Conservation (phyloP, 257 asterid species). For the Parsonsia alboflavescens region DNA sequence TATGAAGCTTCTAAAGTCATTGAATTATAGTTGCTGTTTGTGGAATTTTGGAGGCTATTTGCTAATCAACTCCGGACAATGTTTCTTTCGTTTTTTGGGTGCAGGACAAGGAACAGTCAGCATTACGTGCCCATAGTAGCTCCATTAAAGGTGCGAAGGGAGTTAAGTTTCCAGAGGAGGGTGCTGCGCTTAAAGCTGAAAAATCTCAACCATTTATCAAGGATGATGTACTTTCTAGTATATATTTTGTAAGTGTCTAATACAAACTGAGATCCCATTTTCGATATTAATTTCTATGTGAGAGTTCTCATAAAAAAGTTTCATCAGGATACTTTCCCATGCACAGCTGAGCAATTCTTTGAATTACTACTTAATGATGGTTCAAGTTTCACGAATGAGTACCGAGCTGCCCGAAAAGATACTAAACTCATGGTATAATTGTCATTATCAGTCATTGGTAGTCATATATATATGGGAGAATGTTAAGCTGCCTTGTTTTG, state of each 20-base stretch:
- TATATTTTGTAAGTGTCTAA: constrained; percentile 49
- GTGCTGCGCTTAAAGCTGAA: constrained; percentile 30
- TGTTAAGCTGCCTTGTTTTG: not conserved
- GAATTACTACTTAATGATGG: constrained; percentile 63
- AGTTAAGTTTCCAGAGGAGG: constrained; percentile 45
- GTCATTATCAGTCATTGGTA: not conserved
- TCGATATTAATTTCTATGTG: constrained; percentile 4
- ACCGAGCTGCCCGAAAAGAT: constrained; percentile 68
- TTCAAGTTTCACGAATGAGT: constrained; percentile 73
- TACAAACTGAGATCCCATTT: constrained; percentile 3
- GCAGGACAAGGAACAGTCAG: constrained; percentile 78
- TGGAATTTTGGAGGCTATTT: not conserved
- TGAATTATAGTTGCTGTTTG: not conserved
- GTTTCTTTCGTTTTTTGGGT: constrained; percentile 1
- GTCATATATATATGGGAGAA: not conserved
- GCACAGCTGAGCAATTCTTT: constrained; percentile 82
- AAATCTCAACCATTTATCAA: constrained; percentile 69
- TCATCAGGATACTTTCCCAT: constrained; percentile 74
- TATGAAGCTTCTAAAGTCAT: not conserved
- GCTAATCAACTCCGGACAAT: not conserved
- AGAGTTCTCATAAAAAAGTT: constrained; percentile 11
- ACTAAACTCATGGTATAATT: constrained; percentile 57
- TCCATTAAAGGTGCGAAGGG: constrained; percentile 40
- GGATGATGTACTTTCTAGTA: constrained; percentile 69
- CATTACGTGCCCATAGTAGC: constrained; percentile 66